Evolutionary conservation across 176 grass and related monocot genomes (phyloP), one percentile per base, ranked within the genome.

Genomic region (Avena atlantica): DNA sequence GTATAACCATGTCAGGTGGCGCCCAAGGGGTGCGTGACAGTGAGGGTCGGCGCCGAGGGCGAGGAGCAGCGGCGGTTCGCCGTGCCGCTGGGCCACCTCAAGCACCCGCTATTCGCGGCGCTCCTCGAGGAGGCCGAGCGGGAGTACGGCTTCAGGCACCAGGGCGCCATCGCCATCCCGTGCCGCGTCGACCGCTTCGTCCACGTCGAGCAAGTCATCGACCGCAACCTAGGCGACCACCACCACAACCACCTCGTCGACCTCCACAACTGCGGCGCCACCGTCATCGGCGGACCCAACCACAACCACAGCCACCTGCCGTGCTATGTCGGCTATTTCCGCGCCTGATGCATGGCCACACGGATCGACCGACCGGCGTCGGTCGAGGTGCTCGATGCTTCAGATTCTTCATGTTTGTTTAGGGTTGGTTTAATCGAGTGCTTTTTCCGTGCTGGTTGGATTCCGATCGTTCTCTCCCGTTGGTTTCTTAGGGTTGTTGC

Each of bases 101-200:
- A 78, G 62, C 97, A 99, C 91, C 97, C 97, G 76, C 89, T 99
- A 20, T 99, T 99, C 90, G 77, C 78, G 20, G 80, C 81, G 21
- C 89, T 99, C 64, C 85, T 99, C 25, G 85, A 94, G 1, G 90
- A 88, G 87, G 97, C 97, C 17, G 90, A 94, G 79, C 88, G 88
- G 64, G 97, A 93, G 89, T 99, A 91, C 76, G 97, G 94, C 1
- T 98, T 94, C 89, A 34, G 81, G 10, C 97, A 94, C 50, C 83
- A 72, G 80, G 97, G 97, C 24, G 87, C 92, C 70, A 89, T 99
- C 82, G 85, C 86, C 84, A 99, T 99, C 75, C 97, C 97, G 23
- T 99, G 97, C 87, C 67, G 70, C 45, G 85, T 94, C 82, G 94
- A 96, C 78, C 88, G 87, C 40, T 99, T 99, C 87, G 89, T 86